phyloP scores from a whole-genome alignment of 345 rosid genomes.

The Salix viminalis region DNA sequence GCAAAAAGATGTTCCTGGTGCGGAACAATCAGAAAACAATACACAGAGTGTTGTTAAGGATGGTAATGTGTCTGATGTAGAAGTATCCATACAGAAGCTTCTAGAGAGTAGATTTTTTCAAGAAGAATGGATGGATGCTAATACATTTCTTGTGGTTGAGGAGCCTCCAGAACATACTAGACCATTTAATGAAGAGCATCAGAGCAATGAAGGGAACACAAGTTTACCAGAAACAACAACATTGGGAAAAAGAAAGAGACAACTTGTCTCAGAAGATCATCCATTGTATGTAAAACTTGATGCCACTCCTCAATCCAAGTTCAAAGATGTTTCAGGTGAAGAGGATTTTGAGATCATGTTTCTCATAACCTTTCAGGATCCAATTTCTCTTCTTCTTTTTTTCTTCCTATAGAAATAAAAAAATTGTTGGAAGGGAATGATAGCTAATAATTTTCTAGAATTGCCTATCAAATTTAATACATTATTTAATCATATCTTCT shows the following conservation, averaged over 20 bases:
- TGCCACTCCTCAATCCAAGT: constrained; percentile 38
- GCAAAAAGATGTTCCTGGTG: background rate
- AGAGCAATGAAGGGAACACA: constrained; percentile 21
- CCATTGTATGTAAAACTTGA: constrained; percentile 33
- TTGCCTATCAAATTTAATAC: background rate
- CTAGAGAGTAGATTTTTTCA: constrained; percentile 14
- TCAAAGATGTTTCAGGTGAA: constrained; percentile 41
- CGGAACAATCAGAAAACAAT: constrained; percentile 14
- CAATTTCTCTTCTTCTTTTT: background rate
- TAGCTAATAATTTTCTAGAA: background rate
- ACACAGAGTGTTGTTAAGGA: constrained; percentile 9
- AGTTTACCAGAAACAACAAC: constrained; percentile 19
- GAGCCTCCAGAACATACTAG: constrained; percentile 24
- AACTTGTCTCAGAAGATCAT: constrained; percentile 23
- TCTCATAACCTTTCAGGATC: background rate
- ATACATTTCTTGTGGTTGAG: constrained; percentile 12
- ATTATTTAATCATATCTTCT: background rate
- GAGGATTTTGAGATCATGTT: constrained; percentile 1
- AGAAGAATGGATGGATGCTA: constrained; percentile 9
- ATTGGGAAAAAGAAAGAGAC: constrained; percentile 18
- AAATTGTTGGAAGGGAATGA: background rate
- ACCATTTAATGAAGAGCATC: constrained; percentile 25
- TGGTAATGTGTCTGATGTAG: constrained; percentile 12
- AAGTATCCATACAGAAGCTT: constrained; percentile 39
- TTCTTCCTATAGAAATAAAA: too few species aligned